Conservation (phyloP, 2,329 filamentous ascomycete genomes). For the Balansia obtecta region DNA sequence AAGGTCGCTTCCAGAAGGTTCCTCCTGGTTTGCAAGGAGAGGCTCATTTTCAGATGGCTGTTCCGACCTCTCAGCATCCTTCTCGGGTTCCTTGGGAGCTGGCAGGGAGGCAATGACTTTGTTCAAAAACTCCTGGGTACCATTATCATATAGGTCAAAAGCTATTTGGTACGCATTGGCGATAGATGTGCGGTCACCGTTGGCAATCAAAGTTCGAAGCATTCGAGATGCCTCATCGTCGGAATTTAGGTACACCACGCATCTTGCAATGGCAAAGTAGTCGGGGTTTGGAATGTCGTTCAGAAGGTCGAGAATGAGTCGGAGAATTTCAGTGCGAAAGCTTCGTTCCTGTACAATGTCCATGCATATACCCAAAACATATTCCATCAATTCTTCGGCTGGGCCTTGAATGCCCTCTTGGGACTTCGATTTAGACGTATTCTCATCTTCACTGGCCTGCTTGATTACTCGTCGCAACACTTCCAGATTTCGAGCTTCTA, state of each 20-base stretch:
- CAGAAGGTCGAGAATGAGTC: conserved; percentile 86
- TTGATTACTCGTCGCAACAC: conserved; percentile 79
- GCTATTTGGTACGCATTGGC: conserved; percentile 94
- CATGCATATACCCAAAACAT: conserved; percentile 92
- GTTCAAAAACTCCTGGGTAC: conserved; percentile 88
- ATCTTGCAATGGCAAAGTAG: conserved; percentile 96
- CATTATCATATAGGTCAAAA: conserved; percentile 96
- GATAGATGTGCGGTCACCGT: conserved; percentile 64
- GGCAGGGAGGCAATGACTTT: conserved; percentile 80
- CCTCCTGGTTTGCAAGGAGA: conserved; percentile 36
- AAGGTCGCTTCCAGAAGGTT: conserved; percentile 41
- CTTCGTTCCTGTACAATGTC: conserved; percentile 89
- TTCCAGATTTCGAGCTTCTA: conserved; percentile 86
- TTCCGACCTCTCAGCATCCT: conserved; percentile 31
- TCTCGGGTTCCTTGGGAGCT: conserved; percentile 32
- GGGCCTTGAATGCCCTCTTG: conserved; percentile 40
- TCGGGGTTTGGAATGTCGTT: conserved; percentile 87
- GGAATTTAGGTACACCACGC: conserved; percentile 89
- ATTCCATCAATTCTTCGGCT: conserved; percentile 92
- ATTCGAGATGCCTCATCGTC: conserved; percentile 83
- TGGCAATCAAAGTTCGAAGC: conserved; percentile 67
- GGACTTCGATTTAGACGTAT: conserved; percentile 46
- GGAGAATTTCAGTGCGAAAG: conserved; percentile 72
- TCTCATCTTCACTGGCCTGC: conserved; percentile 77
- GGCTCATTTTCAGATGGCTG: conserved; percentile 33